A percentile compares a stretch with the other conserved stretches of the same genome.
Evolutionary conservation across 2,329 filamentous ascomycete species (phyloP).

Genomic region (Tolypocladium ophioglossoides): DNA sequence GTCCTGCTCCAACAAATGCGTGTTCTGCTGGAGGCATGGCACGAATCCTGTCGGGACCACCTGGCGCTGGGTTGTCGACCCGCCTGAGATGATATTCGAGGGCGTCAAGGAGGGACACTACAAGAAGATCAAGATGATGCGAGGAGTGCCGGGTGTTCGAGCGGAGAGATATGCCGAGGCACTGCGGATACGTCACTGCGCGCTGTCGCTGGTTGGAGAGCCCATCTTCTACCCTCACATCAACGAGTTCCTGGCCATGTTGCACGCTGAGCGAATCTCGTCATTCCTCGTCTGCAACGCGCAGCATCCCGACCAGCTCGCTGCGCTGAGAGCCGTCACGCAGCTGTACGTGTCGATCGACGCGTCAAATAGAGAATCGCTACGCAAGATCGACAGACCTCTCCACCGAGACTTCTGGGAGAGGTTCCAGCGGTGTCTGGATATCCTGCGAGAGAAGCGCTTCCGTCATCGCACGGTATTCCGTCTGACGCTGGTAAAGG

Average conservation of each 20-base stretch:
- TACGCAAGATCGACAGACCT: conserved; percentile 82
- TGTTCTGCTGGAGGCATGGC: conserved; percentile 97
- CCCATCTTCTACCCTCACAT: conserved; percentile 99
- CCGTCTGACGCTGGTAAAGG: conserved; percentile 89
- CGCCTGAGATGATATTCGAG: conserved; percentile 78
- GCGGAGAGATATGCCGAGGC: conserved; percentile 89
- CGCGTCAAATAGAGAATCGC: conserved; percentile 77
- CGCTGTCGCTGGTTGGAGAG: conserved; percentile 83
- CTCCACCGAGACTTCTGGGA: conserved; percentile 97
- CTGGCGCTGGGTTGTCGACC: conserved; percentile 93
- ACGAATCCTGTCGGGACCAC: conserved; percentile 95
- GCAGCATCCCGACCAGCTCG: conserved; percentile 87
- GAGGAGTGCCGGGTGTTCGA: conserved; percentile 83
- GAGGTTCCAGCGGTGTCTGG: conserved; percentile 80
- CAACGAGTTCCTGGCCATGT: conserved; percentile 76
- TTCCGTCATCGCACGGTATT: conserved; percentile 88
- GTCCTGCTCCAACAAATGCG: conserved; percentile 95
- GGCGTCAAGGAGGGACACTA: conserved; percentile 90
- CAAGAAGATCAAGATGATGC: conserved; percentile 95
- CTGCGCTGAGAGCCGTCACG: conserved; percentile 72
- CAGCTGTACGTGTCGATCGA: conserved; percentile 97
- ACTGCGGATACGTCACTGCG: conserved; percentile 88
- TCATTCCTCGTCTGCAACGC: conserved; percentile 96
- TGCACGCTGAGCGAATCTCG: conserved; percentile 80
- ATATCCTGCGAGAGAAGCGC: conserved; percentile 75